Percentiles rank a stretch among this genome's conserved stretches.
Evolutionary conservation across 371 early-diverging fungal genomes (phyloP).

Genomic region (Zychaea mexicana): DNA sequence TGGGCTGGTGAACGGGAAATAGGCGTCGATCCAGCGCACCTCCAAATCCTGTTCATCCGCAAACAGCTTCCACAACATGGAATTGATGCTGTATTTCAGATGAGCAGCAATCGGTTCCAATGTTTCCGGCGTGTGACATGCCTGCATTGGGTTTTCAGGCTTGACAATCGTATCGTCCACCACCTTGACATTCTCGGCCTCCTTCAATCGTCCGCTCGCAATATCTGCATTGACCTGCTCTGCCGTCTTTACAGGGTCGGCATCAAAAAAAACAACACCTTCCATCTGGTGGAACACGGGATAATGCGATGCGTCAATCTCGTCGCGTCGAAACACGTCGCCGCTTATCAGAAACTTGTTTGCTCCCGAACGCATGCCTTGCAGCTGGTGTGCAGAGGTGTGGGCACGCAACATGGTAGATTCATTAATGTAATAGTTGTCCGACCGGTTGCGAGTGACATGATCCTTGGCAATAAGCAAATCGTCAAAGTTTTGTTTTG

Average conservation of each 20-base stretch:
- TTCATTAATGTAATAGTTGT: slow-evolving; percentile 93
- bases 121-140: slow-evolving; percentile 50
- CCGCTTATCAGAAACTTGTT: slow-evolving; percentile 83
- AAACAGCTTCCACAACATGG: slow-evolving; percentile 76
- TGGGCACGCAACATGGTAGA: slow-evolving; percentile 87
- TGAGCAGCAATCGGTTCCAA: slow-evolving; percentile 65
- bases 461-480: slow-evolving; percentile 85
- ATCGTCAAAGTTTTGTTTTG: slow-evolving; percentile 91
- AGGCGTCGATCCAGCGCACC: slow-evolving; percentile 95
- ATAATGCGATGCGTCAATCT: slow-evolving; percentile 95
- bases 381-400: slow-evolving; percentile 92
- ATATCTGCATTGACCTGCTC: slow-evolving; percentile 24
- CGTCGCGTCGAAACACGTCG: slow-evolving; percentile 97
- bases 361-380: slow-evolving; percentile 60
- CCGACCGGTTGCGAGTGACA: slow-evolving; percentile 78
- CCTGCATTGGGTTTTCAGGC: slow-evolving; percentile 61
- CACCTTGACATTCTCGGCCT: slow-evolving; percentile 55
- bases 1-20: slow-evolving; percentile 96
- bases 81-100: slow-evolving; percentile 80
- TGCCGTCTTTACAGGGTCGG: slow-evolving; percentile 17
- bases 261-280: slow-evolving; percentile 72
- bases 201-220: slow-evolving; percentile 12
- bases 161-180: slow-evolving; percentile 59
- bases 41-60: slow-evolving; percentile 65
- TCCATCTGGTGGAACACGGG: slow-evolving; percentile 99